Base-by-base conservation (phyloP, 805 yeast species). In the Ogataea paraovalis region DNA sequence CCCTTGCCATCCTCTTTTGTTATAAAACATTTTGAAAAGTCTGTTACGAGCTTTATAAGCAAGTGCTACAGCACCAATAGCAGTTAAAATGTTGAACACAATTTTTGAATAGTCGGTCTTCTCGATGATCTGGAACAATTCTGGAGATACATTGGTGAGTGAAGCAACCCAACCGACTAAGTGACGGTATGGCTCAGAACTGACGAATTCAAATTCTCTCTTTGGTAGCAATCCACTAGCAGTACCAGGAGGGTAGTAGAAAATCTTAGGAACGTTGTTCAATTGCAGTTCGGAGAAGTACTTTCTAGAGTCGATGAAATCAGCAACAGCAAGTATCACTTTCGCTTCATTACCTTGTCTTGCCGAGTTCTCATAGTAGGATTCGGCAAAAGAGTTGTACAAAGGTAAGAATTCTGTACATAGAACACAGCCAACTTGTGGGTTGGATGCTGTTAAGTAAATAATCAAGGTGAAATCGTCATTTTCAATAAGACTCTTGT, bases 211-310 rank as follows among this genome's bases (percentile, higher is more conserved):
- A 56, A 69, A 79, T 49, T 76, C 79, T 3, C 52, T 59, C 46
- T 56, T 55, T 9, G 65, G 64, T 25, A 62, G 50, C 28, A 61
- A 64, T 1, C n/a, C 22, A 19, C 16, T 44, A 14, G 52, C 65
- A 32, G 43, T 47, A 12, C 64, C 61, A 3, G 66, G 61, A 12
- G 47, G 52, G 49, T 56, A 64, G 33, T 54, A 54, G 64, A 71
- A 83, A 40, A 90, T 60, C 60, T 86, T 82, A 27, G 99, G 99
- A 23, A 92, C 96, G 47, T 82, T 81, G 55, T 78, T 78, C 57
- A 92, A 71, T 7, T 70, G 59, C 55, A 85, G 70, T 14, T 70
- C 63, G 56, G 72, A 73, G 66, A 81, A 86, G 12, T 78, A 66
- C 40, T 68, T 68, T 56, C 74, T 75, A 14, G 82, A 74, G 41